Conservation (phyloP, 2,329 filamentous ascomycete species). For the Byssoonygena ceratinophila region DNA sequence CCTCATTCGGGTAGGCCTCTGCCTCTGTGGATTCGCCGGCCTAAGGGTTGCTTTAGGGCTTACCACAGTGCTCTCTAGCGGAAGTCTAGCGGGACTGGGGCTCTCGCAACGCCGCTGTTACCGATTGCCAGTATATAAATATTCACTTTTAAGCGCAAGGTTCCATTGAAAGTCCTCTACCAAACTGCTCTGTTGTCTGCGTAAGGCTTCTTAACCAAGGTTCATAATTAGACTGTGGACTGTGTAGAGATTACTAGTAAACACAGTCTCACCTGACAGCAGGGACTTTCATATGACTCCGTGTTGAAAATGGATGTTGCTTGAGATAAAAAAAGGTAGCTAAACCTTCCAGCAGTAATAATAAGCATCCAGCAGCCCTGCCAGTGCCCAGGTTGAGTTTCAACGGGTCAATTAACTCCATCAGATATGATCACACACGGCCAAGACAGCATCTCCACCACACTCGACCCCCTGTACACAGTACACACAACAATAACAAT, state of each 20-base stretch:
- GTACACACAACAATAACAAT: too few species aligned
- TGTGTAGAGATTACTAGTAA: too few species aligned
- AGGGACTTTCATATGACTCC: not conserved
- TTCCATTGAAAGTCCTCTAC: too few species aligned
- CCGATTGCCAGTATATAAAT: too few species aligned
- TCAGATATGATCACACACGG: not conserved
- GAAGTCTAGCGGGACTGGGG: too few species aligned
- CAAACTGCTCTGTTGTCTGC: too few species aligned
- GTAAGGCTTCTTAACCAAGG: too few species aligned
- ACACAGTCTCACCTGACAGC: too few species aligned
- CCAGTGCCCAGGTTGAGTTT: not conserved
- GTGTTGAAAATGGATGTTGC: slow-evolving; percentile 4
- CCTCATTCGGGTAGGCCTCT: not conserved
- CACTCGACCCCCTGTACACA: not conserved
- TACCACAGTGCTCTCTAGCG: not conserved
- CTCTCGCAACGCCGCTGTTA: too few species aligned
- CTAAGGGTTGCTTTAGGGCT: not conserved
- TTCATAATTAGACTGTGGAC: too few species aligned
- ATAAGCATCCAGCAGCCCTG: not conserved
- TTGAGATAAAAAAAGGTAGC: not conserved
- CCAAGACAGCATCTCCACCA: slow-evolving; percentile 5
- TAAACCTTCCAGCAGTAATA: not conserved
- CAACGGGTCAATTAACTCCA: not conserved
- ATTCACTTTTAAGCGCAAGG: too few species aligned
- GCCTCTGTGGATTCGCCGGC: not conserved